Conservation (phyloP, 345 rosid genomes). For the Populus davidiana region DNA sequence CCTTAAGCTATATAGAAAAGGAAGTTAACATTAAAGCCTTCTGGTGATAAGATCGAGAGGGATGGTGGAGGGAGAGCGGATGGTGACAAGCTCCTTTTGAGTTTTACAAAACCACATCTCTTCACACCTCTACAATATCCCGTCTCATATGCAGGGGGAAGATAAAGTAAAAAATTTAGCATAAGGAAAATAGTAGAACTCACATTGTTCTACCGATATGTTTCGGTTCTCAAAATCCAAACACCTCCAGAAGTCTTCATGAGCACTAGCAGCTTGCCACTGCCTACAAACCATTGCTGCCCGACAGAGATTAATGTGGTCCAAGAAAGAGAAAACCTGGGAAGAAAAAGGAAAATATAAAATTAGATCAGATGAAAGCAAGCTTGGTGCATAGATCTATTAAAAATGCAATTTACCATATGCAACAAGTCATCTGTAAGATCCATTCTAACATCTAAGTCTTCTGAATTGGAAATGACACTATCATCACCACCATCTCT, state of each 20-base stretch:
- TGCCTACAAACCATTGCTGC: conserved; percentile 92
- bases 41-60: background rate
- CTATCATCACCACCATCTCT: conserved; percentile 47
- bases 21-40: background rate
- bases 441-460: conserved; percentile 74
- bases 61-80: background rate
- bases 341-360: background rate
- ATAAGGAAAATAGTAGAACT: conserved; percentile 25
- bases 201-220: conserved; percentile 80
- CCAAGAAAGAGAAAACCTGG: conserved; percentile 94
- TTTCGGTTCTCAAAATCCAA: conserved; percentile 78
- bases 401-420: conserved; percentile 48
- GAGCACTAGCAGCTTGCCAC: conserved; percentile 91
- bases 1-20: background rate
- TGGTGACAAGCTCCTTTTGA: background rate
- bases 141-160: background rate
- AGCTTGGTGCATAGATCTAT: background rate
- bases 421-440: conserved; percentile 90
- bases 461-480: conserved; percentile 45
- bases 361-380: background rate
- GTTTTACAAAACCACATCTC: background rate
- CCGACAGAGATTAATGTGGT: conserved; percentile 65
- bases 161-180: background rate
- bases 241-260: conserved; percentile 96
- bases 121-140: background rate